A percentile compares a stretch with the other conserved stretches of the same genome.
These are phyloP conservation scores for Penicillium sp. DNA, from an alignment of 2,329 filamentous ascomycete species.

Conservation along the genomic window DNA sequence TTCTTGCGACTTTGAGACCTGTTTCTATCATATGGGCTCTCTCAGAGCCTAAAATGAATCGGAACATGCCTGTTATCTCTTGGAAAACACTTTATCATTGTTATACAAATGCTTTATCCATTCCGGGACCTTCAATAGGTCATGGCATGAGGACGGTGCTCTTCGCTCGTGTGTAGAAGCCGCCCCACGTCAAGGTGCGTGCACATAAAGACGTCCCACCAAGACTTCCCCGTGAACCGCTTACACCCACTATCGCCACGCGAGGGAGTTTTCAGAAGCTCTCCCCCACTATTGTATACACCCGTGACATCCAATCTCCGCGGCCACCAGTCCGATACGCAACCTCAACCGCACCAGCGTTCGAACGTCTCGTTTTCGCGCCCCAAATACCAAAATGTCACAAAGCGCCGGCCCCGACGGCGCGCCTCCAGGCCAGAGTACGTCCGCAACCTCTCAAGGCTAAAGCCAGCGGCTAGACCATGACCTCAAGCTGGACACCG, in stretches of 20 bases:
- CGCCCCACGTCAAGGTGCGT: constrained; percentile 2
- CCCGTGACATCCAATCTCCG: constrained; percentile 1
- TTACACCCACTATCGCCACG: constrained; percentile 8
- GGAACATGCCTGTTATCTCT: too few species aligned
- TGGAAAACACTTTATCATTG: too few species aligned
- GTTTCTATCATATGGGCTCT: too few species aligned
- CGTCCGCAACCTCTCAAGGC: constrained; percentile 4
- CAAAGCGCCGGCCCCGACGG: constrained; percentile 32
- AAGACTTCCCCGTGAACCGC: neutral
- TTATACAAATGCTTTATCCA: too few species aligned
- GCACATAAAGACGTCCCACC: neutral
- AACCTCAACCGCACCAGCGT: neutral
- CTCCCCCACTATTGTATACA: constrained; percentile 4
- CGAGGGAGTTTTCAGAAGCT: constrained; percentile 10
- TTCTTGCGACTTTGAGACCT: too few species aligned
- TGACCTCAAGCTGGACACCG: neutral
- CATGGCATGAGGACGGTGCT: neutral
- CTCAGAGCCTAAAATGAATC: too few species aligned
- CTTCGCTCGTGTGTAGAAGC: too few species aligned
- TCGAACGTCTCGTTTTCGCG: neutral
- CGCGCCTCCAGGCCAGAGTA: constrained; percentile 34
- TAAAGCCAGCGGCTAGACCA: neutral
- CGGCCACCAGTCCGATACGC: neutral
- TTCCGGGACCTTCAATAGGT: too few species aligned
- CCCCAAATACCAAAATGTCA: constrained; percentile 22